These are phyloP conservation scores for Endoconidiophora polonica DNA, from an alignment of 2,329 filamentous ascomycete species.

Conservation along the genomic window DNA sequence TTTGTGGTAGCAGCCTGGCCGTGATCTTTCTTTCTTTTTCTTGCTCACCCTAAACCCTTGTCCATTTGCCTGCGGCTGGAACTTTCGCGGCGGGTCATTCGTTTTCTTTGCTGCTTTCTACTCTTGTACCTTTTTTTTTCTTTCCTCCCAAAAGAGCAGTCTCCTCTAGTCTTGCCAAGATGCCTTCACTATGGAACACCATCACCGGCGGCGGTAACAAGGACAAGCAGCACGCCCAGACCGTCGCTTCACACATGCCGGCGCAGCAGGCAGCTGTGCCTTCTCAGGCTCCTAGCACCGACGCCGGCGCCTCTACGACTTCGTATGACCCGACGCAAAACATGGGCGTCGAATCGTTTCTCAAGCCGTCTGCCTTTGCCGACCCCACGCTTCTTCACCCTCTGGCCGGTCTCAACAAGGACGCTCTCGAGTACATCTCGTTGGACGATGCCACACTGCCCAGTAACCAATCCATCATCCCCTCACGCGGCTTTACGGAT, in stretches of 20 bases:
- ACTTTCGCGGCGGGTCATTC: too few species aligned
- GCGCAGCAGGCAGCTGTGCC: slow-evolving; percentile 13
- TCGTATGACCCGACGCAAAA: slow-evolving; percentile 56
- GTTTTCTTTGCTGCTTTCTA: background rate
- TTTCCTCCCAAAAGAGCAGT: background rate
- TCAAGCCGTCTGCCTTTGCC: slow-evolving; percentile 57
- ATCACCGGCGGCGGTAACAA: slow-evolving; percentile 44
- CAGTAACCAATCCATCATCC: slow-evolving; percentile 71
- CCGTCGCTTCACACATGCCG: slow-evolving; percentile 14
- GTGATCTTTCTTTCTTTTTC: too few species aligned
- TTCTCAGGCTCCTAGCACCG: slow-evolving; percentile 30
- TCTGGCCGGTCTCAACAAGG: slow-evolving; percentile 79
- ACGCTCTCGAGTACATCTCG: slow-evolving; percentile 84
- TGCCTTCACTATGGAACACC: slow-evolving; percentile 45
- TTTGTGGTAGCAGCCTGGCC: too few species aligned
- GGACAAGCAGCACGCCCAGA: slow-evolving; percentile 26
- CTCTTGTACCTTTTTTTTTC: background rate
- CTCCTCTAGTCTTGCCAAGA: slow-evolving; percentile 16
- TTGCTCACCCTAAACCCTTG: too few species aligned
- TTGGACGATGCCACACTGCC: slow-evolving; percentile 84
- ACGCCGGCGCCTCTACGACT: slow-evolving; percentile 31
- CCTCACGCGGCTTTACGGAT: slow-evolving; percentile 92
- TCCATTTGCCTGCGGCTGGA: too few species aligned
- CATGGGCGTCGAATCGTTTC: slow-evolving; percentile 74
- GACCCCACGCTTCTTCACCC: slow-evolving; percentile 85